Base-by-base conservation (phyloP, 306 rosid genomes). In the Rubus idaeus region DNA sequence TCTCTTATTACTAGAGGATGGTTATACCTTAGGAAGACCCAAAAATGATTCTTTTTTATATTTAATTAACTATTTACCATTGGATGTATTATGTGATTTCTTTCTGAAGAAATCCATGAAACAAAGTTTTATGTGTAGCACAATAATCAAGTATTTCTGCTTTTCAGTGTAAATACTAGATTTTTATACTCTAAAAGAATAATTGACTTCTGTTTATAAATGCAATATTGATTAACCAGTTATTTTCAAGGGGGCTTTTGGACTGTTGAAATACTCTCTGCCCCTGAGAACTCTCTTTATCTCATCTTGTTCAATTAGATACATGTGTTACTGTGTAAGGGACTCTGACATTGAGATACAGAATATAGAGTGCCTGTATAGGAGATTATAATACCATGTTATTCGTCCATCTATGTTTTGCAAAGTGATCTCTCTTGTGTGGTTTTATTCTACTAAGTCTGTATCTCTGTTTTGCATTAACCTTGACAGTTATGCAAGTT, bases 381-480 rank as follows among this genome's bases (percentile, higher is more conserved):
- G 2, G 17, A 61, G 40, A 61, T 14, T 61, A 10, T 8, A 10
- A 5, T 52, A 73, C 50, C 11, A 49, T 55, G 41, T 73, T 14
- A 56, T 30, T 41, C 5, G 16, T 71, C 2, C 5, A 41, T 11
- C 20, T 13, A 57, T 39, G 49, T 44, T 12, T 41, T 73, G 77
- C 53, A 58, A 58, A 41, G 45, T 17, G 35, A 46, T 44, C 45
- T 58, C 26, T 23, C 30, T 16, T 44, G 70, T 45, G 12, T 56
- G 44, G 8, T 39, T 11, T 2, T 63, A 4, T 63, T 30, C 4
- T 53, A 11, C 47, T 52, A 9, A 53, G 35, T 16, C 14, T 44
- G 71, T 62, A 55, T 55, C 11, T 10, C 35, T 58, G 52, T 53
- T 53, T 21, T 67, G 12, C 76, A 69, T 56, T 35, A 58, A 37